phyloP scores from a whole-genome alignment of 441 rosid genomes.

The Pelargonium exstipulatum region DNA sequence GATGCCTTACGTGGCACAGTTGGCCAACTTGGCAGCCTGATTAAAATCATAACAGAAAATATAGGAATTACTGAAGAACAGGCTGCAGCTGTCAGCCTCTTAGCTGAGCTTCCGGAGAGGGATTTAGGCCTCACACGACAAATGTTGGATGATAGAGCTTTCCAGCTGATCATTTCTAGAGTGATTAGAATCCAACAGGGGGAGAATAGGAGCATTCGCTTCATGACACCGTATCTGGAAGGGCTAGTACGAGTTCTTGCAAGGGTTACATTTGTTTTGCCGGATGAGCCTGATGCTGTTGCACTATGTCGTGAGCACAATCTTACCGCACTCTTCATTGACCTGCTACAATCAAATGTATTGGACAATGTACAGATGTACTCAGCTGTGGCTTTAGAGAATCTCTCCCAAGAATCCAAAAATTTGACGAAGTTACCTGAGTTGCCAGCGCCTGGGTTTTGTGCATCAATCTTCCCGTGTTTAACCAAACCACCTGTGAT shows the following conservation, averaged over 20 bases:
- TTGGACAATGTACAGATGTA: constrained; percentile 76
- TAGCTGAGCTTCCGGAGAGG: constrained; percentile 87
- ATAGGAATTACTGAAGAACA: constrained; percentile 78
- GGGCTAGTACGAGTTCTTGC: constrained; percentile 83
- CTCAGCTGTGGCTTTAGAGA: constrained; percentile 89
- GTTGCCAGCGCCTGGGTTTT: constrained; percentile 50
- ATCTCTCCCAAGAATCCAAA: constrained; percentile 66
- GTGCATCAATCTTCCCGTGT: constrained; percentile 65
- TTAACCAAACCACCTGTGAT: constrained; percentile 56
- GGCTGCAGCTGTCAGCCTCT: constrained; percentile 79
- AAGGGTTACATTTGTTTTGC: constrained; percentile 69
- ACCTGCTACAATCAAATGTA: constrained; percentile 71
- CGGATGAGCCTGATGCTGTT: constrained; percentile 55
- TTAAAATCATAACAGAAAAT: constrained; percentile 65
- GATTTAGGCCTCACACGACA: constrained; percentile 81
- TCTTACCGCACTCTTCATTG: constrained; percentile 58
- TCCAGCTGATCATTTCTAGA: constrained; percentile 46
- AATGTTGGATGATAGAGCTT: constrained; percentile 69
- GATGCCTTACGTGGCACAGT: constrained; percentile 64
- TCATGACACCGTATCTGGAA: constrained; percentile 65
- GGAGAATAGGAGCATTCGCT: constrained; percentile 65
- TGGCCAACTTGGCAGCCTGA: constrained; percentile 77
- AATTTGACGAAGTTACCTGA: constrained; percentile 63
- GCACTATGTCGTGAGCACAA: constrained; percentile 59
- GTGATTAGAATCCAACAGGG: constrained; percentile 67